Percentiles rank a stretch among this genome's conserved stretches.
These are phyloP conservation scores for Lagenaria siceraria DNA, from an alignment of 306 rosid species.

Conservation along the genomic window DNA sequence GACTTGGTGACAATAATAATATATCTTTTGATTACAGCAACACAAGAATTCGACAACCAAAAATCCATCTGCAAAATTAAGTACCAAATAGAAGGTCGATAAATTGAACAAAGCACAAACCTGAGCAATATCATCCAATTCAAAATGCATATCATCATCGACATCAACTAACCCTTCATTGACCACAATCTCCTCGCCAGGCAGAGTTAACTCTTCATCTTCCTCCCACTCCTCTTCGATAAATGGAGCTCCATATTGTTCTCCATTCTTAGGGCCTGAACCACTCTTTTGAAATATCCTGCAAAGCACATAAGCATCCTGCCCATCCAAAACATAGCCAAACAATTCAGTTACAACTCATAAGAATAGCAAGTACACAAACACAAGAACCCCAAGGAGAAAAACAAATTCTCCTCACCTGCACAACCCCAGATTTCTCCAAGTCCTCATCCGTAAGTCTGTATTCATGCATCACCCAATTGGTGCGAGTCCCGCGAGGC, in stretches of 20 bases:
- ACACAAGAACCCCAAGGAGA: background rate
- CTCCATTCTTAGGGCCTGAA: constrained; percentile 89
- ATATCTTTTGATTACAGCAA: background rate
- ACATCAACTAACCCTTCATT: constrained; percentile 7
- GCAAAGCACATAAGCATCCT: constrained; percentile 78
- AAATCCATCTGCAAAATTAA: background rate
- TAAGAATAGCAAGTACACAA: background rate
- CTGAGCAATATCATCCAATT: constrained; percentile 37
- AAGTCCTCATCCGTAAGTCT: constrained; percentile 40
- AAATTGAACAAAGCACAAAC: constrained; percentile 23
- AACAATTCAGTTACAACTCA: constrained; percentile 8
- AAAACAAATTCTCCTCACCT: constrained; percentile 23
- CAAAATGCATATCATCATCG: constrained; percentile 16
- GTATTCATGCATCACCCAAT: constrained; percentile 99
- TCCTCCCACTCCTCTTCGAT: constrained; percentile 80
- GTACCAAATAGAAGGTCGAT: background rate
- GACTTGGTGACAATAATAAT: background rate
- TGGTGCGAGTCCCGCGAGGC: constrained; percentile 55
- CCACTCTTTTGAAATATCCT: constrained; percentile 98
- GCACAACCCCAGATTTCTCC: constrained; percentile 35
- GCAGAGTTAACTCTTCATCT: constrained; percentile 25
- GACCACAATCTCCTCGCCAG: constrained; percentile 11
- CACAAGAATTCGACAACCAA: background rate
- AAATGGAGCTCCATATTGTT: constrained; percentile 84
- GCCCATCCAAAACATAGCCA: constrained; percentile 14